Conservation (phyloP, 2,329 filamentous ascomycete genomes). For the Acrocalymma vagum region DNA sequence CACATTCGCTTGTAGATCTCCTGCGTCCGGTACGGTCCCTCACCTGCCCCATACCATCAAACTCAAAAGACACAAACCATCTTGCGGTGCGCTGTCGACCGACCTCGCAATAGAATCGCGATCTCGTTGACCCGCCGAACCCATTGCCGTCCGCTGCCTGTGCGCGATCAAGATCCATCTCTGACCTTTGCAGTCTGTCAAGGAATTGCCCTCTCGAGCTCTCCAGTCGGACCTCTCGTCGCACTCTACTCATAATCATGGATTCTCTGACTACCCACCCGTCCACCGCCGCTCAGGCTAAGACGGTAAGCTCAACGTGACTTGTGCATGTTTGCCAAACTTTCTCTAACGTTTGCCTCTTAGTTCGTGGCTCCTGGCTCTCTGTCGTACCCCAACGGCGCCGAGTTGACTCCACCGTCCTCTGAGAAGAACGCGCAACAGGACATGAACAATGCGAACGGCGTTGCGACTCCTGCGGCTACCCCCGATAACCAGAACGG, state of each 20-base stretch:
- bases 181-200: constrained; percentile 47
- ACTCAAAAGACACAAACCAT: constrained; percentile 18
- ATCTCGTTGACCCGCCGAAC: constrained; percentile 39
- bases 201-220: constrained; percentile 38
- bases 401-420: constrained; percentile 82
- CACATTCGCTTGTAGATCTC: constrained; percentile 99
- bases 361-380: constrained; percentile 85
- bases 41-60: constrained; percentile 29
- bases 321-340: constrained; percentile 17
- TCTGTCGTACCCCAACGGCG: constrained; percentile 85
- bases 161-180: constrained; percentile 30
- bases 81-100: constrained; percentile 35
- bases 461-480: constrained; percentile 88
- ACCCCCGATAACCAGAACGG: constrained; percentile 81
- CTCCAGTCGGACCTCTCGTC: constrained; percentile 35
- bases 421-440: constrained; percentile 72
- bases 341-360: constrained; percentile 30
- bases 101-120: constrained; percentile 40
- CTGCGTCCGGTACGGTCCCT: constrained; percentile 66
- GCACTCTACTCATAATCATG: constrained; percentile 67
- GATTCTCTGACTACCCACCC: constrained; percentile 92
- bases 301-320: constrained; percentile 63
- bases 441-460: constrained; percentile 62
- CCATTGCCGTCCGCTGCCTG: constrained; percentile 37
- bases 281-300: constrained; percentile 88